Conservation (phyloP, 1,284 basidiomycete genomes). For the Schizopora paradoxa region DNA sequence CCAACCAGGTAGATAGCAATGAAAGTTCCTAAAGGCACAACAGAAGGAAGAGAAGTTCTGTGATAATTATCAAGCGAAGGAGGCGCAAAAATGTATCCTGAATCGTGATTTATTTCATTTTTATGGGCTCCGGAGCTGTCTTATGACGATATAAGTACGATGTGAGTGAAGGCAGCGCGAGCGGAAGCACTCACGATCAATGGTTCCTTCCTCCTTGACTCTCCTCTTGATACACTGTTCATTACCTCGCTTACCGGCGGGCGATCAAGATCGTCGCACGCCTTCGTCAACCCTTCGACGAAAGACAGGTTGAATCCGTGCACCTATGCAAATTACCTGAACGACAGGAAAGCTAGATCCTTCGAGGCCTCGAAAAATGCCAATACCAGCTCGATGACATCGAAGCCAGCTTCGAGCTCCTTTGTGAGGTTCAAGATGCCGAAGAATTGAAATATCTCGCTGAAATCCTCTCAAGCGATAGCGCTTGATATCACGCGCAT, state of each 20-base stretch:
- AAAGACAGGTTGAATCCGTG: constrained; percentile 93
- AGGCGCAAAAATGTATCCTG: constrained; percentile 72
- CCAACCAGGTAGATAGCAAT: too few species aligned
- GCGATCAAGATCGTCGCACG: constrained; percentile 87
- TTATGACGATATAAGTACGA: constrained; percentile 17
- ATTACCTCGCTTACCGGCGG: constrained; percentile 84
- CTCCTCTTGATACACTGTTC: constrained; percentile 92
- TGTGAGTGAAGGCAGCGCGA: constrained; percentile 12
- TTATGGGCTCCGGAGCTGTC: constrained; percentile 68
- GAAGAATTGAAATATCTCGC: constrained; percentile 79
- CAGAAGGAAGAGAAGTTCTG: too few species aligned
- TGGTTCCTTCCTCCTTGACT: constrained; percentile 80
- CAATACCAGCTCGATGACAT: constrained; percentile 83
- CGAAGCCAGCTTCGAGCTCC: constrained; percentile 81
- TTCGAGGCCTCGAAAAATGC: constrained; percentile 85
- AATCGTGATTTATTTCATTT: constrained; percentile 81
- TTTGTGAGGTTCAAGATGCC: constrained; percentile 70
- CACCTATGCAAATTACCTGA: constrained; percentile 92
- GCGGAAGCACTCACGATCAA: constrained; percentile 64
- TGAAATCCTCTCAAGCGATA: constrained; percentile 87
- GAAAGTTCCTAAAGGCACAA: too few species aligned
- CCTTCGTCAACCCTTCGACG: constrained; percentile 85
- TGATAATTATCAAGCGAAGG: too few species aligned
- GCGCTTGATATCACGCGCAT: constrained; percentile 92
- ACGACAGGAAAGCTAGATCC: constrained; percentile 92